Conservation (phyloP, 257 asterid species). For the Fraxinus anomala region DNA sequence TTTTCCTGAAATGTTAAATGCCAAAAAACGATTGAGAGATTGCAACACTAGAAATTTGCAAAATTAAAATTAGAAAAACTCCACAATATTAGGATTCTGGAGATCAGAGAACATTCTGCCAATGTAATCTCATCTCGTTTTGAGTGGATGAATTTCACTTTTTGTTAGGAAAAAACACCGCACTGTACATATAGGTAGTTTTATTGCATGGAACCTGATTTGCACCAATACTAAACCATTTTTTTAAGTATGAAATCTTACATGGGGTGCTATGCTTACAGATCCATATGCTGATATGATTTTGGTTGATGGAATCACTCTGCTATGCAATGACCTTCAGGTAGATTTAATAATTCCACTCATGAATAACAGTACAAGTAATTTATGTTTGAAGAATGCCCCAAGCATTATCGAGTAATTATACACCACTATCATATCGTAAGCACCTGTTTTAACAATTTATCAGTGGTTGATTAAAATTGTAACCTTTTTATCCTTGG, state of each 20-base stretch:
- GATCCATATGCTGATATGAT: constrained; percentile 60
- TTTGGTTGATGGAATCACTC: constrained; percentile 64
- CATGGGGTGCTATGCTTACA: background rate
- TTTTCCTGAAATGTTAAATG: background rate
- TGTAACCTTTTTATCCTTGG: background rate
- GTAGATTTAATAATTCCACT: constrained; percentile 28
- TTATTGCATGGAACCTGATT: background rate
- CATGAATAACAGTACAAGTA: background rate
- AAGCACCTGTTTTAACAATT: background rate
- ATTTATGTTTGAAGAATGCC: constrained; percentile 19
- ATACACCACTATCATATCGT: constrained; percentile 3
- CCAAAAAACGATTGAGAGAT: background rate
- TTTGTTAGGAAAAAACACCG: background rate
- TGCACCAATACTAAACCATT: background rate
- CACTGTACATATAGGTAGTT: background rate
- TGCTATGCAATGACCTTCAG: constrained; percentile 63
- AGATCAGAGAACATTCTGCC: background rate
- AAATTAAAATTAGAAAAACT: background rate
- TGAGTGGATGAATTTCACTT: background rate
- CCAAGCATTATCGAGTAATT: background rate
- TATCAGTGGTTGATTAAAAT: constrained; percentile 8
- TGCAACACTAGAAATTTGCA: background rate
- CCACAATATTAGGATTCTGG: background rate
- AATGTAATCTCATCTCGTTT: constrained; percentile 1
- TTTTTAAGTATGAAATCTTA: background rate